Evolutionary conservation across 1,139 yeast species (phyloP), one percentile per base, ranked within the genome.

Genomic region (Candida mesenterica): DNA sequence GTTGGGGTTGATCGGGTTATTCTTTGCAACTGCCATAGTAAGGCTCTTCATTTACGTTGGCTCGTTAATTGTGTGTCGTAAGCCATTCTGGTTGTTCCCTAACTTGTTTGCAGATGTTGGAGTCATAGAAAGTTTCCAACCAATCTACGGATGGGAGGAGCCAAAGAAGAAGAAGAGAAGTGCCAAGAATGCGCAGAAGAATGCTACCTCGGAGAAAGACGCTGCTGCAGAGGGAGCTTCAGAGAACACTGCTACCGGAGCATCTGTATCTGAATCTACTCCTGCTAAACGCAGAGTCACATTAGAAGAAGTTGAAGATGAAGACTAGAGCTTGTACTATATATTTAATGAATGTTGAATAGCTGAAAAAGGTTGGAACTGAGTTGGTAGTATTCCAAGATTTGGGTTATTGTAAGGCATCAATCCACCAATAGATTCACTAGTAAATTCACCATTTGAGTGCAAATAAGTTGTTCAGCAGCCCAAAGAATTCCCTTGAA

Each of bases 101-200:
- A 92, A 92, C 58, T 70, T 92, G 56, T 92, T 90, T 62, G 98
- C 83, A 43, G 99, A 92, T 56, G 90, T 95, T 50, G 96, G 97
- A 17, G 86, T 94, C 45, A 58, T 92, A 45, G 97, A 90, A 43
- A 84, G 96, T 68, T 92, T 94, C 68, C 74, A 75, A 47, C 99
- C 99, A 2, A 49, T 83, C 5, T 92, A 86, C 57, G 95, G 79
- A 5, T 92, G 95, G 90, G 89, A 88, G 50, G 86, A 74, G 37
- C 66, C 71, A 13, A 63, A 65, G 50, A 55, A 54, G 46, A 57
- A 55, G 50, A 53, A 53, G 46, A 53, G 48, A 42, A 30, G 46
- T 19, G 49, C 41, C 32, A 32, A 34, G 20, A 15, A 16, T 9
- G 13, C 17, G 24, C 17, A 10, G 16, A 31, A 20, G 18, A 28